phyloP scores from a whole-genome alignment of 2,329 filamentous ascomycete genomes.

The Clonostachys byssicola region DNA sequence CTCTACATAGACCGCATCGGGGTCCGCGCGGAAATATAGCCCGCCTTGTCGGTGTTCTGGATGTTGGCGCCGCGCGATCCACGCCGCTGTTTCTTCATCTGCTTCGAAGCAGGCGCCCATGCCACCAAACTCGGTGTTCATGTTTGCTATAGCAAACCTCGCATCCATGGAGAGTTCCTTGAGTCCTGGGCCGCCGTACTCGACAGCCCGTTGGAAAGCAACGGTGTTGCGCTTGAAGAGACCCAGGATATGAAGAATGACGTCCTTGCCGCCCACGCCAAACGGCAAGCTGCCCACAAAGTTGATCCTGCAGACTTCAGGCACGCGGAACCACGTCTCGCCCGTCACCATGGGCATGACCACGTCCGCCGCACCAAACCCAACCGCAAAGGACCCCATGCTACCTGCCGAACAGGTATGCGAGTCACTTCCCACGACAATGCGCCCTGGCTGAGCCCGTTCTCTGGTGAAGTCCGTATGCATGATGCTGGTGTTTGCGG shows the following conservation, averaged over 20 bases:
- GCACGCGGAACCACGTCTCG: conserved; percentile 40
- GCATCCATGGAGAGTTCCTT: conserved; percentile 32
- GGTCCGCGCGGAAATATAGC: conserved; percentile 30
- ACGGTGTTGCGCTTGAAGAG: conserved; percentile 39
- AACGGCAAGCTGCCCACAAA: conserved; percentile 25
- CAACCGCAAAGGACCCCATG: conserved; percentile 34
- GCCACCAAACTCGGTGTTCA: conserved; percentile 37
- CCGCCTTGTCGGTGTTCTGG: conserved; percentile 19
- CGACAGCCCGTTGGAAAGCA: conserved; percentile 35
- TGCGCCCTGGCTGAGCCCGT: conserved; percentile 34
- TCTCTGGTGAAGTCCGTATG: conserved; percentile 41
- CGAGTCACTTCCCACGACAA: conserved; percentile 36
- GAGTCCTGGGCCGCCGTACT: conserved; percentile 35
- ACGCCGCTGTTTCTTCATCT: conserved; percentile 25
- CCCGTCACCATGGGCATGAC: conserved; percentile 37
- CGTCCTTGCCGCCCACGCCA: conserved; percentile 38
- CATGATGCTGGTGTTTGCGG: conserved; percentile 29
- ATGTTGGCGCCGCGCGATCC: conserved; percentile 19
- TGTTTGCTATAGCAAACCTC: conserved; percentile 40
- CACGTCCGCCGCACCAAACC: conserved; percentile 38
- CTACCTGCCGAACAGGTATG: conserved; percentile 40
- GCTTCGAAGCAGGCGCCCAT: conserved; percentile 31
- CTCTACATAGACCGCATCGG: conserved; percentile 25
- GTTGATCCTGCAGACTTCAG: conserved; percentile 31
- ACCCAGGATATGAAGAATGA: conserved; percentile 36